phyloP scores from a whole-genome alignment of 257 asterid species.

The Jasminum sambac region DNA sequence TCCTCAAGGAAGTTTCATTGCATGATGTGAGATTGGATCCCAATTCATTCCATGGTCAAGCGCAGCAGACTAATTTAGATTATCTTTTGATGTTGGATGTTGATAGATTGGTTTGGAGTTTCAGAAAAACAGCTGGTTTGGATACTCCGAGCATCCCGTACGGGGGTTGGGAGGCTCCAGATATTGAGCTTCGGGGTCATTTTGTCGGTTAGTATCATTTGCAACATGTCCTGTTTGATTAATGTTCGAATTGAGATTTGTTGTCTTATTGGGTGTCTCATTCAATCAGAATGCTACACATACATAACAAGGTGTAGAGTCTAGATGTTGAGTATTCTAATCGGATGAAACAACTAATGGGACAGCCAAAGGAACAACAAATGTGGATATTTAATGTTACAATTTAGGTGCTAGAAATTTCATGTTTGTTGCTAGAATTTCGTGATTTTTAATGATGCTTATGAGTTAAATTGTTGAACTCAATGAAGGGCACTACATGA shows the following conservation, averaged over 20 bases:
- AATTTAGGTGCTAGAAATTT: conserved; percentile 9
- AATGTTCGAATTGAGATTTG: neutral
- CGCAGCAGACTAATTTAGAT: conserved; percentile 90
- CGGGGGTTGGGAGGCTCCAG: conserved; percentile 89
- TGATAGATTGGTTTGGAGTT: conserved; percentile 86
- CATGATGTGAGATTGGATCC: conserved; percentile 73
- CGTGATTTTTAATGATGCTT: conserved; percentile 12
- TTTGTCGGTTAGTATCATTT: conserved; percentile 70
- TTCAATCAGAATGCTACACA: too few relatives aligned
- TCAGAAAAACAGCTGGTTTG: conserved; percentile 76
- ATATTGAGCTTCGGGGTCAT: conserved; percentile 84
- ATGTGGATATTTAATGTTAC: too few relatives aligned
- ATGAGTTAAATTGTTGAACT: conserved; percentile 11
- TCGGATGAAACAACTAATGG: too few relatives aligned
- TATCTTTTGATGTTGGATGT: conserved; percentile 86
- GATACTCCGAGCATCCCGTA: conserved; percentile 69
- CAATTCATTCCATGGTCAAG: conserved; percentile 64
- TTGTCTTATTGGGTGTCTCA: too few relatives aligned
- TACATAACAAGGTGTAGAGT: too few relatives aligned
- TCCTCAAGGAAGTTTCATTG: conserved; percentile 64
- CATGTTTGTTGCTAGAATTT: neutral
- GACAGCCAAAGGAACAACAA: too few relatives aligned
- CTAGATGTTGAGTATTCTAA: too few relatives aligned
- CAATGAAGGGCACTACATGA: conserved; percentile 80
- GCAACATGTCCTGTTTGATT: conserved; percentile 4